A percentile compares a stretch with the other conserved stretches of the same genome.
phyloP scores from a whole-genome alignment of 2,329 filamentous ascomycete species.

The Pseudogymnoascus sp. region DNA sequence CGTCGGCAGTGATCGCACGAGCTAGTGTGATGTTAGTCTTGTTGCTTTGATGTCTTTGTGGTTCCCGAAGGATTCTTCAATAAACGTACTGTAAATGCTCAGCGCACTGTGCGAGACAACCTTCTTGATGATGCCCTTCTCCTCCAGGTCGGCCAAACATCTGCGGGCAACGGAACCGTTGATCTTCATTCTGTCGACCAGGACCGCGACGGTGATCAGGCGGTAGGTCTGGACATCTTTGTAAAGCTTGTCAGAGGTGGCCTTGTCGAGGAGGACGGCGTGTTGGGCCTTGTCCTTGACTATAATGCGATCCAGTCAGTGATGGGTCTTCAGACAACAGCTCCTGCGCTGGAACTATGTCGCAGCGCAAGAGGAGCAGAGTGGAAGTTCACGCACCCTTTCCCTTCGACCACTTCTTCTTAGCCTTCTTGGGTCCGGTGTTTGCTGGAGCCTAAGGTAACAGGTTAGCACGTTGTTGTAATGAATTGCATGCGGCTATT shows the following conservation, averaged over 20 bases:
- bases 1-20: constrained; percentile 50
- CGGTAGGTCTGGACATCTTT: constrained; percentile 99
- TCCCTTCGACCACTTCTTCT: constrained; percentile 68
- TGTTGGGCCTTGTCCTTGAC: constrained; percentile 99
- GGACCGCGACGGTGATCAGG: constrained; percentile 94
- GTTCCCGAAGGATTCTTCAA: not conserved
- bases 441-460: constrained; percentile 40
- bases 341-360: constrained; percentile 8
- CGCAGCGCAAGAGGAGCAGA: constrained; percentile 14
- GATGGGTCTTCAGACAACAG: constrained; percentile 11
- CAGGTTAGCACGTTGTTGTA: not conserved
- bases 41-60: constrained; percentile 11
- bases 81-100: constrained; percentile 86
- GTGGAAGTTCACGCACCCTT: constrained; percentile 39
- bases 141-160: constrained; percentile 88
- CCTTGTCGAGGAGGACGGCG: constrained; percentile 97
- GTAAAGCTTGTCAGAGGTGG: constrained; percentile 94
- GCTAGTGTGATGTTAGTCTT: constrained; percentile 36
- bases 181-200: constrained; percentile 99
- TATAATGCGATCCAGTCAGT: constrained; percentile 41
- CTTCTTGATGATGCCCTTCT: constrained; percentile 98
- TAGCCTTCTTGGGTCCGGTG: constrained; percentile 69
- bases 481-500: not conserved
- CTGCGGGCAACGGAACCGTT: constrained; percentile 92
- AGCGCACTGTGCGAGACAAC: constrained; percentile 93